phyloP scores from a whole-genome alignment of 352 stramenopile species.

The Phytopythium sindhum region DNA sequence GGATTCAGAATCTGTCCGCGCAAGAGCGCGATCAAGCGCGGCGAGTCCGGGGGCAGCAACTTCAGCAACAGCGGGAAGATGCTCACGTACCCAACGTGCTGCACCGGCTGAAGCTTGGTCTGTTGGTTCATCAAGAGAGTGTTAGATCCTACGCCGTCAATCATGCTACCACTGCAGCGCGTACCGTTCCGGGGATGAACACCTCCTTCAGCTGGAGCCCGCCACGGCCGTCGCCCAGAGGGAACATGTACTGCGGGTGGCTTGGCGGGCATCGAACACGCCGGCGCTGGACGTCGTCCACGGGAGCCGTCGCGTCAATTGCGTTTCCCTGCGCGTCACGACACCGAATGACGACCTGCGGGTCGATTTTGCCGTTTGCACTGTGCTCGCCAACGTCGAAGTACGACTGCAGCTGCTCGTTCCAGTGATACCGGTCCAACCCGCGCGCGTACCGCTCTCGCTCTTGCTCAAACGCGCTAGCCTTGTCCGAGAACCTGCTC shows the following conservation, averaged over 20 bases:
- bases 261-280: slow-evolving; percentile 43
- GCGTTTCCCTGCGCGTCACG: slow-evolving; percentile 44
- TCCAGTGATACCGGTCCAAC: slow-evolving; percentile 74
- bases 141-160: slow-evolving; percentile 2
- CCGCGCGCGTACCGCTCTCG: slow-evolving; percentile 33
- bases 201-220: slow-evolving; percentile 72
- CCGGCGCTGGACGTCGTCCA: slow-evolving; percentile 30
- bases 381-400: slow-evolving; percentile 84
- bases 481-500: slow-evolving; percentile 25
- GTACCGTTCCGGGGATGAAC: slow-evolving; percentile 52
- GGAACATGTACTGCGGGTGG: slow-evolving; percentile 75
- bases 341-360: slow-evolving; percentile 67
- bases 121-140: slow-evolving; percentile 7
- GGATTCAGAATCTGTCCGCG: slow-evolving; percentile 49
- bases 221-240: slow-evolving; percentile 72
- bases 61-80: slow-evolving; percentile 85
- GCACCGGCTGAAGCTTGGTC: slow-evolving; percentile 64
- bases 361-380: slow-evolving; percentile 62
- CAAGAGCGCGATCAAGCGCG: slow-evolving; percentile 56
- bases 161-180: not conserved
- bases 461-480: slow-evolving; percentile 25
- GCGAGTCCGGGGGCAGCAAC: slow-evolving; percentile 60
- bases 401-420: slow-evolving; percentile 53
- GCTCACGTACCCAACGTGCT: slow-evolving; percentile 86
- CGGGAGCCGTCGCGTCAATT: slow-evolving; percentile 33